Evolutionary conservation across 1,139 yeast genomes (phyloP).

Genomic region (Geotrichum candidum): DNA sequence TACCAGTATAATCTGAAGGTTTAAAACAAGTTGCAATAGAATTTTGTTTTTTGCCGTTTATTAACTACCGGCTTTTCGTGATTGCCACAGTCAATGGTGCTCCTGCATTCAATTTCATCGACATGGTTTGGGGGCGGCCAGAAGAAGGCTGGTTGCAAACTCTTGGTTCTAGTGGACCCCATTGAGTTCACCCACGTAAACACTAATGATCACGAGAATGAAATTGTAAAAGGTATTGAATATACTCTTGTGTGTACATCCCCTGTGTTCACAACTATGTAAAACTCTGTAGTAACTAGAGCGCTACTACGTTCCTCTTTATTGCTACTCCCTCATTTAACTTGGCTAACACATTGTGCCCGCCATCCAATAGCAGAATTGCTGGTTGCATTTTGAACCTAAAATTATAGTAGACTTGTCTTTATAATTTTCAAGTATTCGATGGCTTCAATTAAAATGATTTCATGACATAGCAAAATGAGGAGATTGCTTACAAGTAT

Average conservation of each 20-base stretch:
- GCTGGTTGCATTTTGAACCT: neutral
- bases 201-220: neutral
- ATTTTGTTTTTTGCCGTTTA: too few relatives aligned
- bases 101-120: neutral
- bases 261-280: neutral
- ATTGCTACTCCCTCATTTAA: neutral
- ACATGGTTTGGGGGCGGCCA: neutral
- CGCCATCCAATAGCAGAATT: neutral
- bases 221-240: neutral
- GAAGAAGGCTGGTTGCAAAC: neutral
- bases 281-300: neutral
- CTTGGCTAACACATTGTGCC: neutral
- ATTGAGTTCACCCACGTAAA: neutral
- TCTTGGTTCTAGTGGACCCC: neutral
- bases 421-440: too few relatives aligned
- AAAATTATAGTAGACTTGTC: too few relatives aligned
- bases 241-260: neutral
- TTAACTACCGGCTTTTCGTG: too few relatives aligned
- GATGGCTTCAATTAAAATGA: too few relatives aligned
- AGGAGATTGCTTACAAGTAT: neutral
- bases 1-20: too few relatives aligned
- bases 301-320: neutral
- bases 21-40: too few relatives aligned
- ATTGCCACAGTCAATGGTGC: neutral
- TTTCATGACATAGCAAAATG: neutral